A percentile compares a stretch with the other conserved stretches of the same genome.
Conservation (phyloP, 805 yeast species). For the Suhomyces canberraensis region DNA sequence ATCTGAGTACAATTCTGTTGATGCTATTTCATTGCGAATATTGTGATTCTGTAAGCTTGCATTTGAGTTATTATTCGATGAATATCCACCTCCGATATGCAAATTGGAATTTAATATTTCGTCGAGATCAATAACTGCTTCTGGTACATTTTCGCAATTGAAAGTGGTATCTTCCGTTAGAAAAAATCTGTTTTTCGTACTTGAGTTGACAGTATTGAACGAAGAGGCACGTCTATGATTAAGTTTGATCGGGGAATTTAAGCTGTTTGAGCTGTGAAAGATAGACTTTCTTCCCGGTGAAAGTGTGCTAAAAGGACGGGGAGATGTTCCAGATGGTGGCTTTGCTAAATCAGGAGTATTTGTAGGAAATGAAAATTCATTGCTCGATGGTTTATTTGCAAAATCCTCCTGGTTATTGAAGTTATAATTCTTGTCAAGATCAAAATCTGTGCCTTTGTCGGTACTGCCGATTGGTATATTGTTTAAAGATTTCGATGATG, state of each 20-base stretch:
- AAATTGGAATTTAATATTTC: slow-evolving; percentile 33
- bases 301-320: slow-evolving; percentile 1
- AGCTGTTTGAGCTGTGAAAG: slow-evolving; percentile 13
- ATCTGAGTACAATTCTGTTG: slow-evolving; percentile 16
- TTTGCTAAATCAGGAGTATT: slow-evolving; percentile 15
- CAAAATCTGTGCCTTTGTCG: slow-evolving; percentile 9
- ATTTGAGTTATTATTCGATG: slow-evolving; percentile 3
- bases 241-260: slow-evolving; percentile 34
- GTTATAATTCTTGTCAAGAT: slow-evolving; percentile 24
- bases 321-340: slow-evolving; percentile 3
- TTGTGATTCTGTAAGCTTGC: slow-evolving; percentile 1
- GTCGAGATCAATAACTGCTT: slow-evolving; percentile 40
- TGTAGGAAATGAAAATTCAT: slow-evolving; percentile 30
- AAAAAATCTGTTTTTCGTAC: slow-evolving; percentile 23
- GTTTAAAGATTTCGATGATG: slow-evolving; percentile 7
- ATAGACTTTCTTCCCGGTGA: slow-evolving; percentile 7
- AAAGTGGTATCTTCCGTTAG: slow-evolving; percentile 28
- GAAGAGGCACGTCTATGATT: slow-evolving; percentile 21
- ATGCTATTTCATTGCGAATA: slow-evolving; percentile 17
- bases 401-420: slow-evolving; percentile 40
- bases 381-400: slow-evolving; percentile 14
- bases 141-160: slow-evolving; percentile 31
- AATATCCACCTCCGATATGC: slow-evolving; percentile 19
- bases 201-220: slow-evolving; percentile 6
- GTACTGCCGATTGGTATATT: slow-evolving; percentile 5